These are phyloP conservation scores for Asclepias syriaca DNA, from an alignment of 257 asterid species.

Conservation along the genomic window DNA sequence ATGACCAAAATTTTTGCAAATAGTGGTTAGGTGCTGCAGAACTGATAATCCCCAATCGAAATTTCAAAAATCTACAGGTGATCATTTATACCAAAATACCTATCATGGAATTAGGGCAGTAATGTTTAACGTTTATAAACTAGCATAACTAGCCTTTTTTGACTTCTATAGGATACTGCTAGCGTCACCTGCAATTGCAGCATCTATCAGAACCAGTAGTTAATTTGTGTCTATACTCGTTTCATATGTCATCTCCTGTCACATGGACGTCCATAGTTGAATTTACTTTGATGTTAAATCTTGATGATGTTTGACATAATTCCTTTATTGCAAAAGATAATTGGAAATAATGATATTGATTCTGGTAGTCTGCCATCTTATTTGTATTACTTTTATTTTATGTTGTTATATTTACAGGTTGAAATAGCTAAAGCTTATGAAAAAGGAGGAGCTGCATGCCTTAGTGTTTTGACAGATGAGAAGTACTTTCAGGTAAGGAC, in stretches of 20 bases:
- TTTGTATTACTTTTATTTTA: neutral
- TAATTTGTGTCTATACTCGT: neutral
- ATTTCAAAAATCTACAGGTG: neutral
- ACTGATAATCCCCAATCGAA: neutral
- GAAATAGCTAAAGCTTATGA: conserved; percentile 90
- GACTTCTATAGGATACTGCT: neutral
- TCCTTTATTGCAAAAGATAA: neutral
- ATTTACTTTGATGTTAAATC: neutral
- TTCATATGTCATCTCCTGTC: neutral
- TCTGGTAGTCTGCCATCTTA: neutral
- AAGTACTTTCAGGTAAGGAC: conserved; percentile 72
- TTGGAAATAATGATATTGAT: neutral
- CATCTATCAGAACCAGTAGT: neutral
- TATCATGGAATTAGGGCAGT: neutral
- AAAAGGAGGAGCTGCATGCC: conserved; percentile 93
- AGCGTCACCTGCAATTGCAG: neutral
- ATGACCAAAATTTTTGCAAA: neutral
- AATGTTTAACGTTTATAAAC: neutral
- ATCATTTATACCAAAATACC: neutral
- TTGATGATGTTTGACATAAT: neutral
- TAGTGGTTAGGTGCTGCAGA: neutral
- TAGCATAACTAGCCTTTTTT: neutral
- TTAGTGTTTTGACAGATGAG: conserved; percentile 78
- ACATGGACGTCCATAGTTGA: neutral
- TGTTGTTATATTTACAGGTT: conserved; percentile 46